A percentile compares a stretch with the other conserved stretches of the same genome.
Evolutionary conservation across 176 grass and related monocot genomes (phyloP).

Genomic region (Cenchrus purpureus): DNA sequence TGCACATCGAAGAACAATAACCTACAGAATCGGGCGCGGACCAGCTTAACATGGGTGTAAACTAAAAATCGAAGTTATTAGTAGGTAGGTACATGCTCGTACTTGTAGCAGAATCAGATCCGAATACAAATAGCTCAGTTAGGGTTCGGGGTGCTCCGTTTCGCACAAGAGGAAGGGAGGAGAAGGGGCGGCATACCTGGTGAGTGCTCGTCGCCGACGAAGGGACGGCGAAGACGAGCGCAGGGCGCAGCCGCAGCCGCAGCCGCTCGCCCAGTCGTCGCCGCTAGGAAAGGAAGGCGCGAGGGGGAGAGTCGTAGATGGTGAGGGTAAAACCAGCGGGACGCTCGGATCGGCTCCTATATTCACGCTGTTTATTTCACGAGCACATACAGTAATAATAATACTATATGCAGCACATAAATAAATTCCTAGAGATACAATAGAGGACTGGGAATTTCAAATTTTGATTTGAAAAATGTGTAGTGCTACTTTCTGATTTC

Average conservation of each 20-base stretch:
- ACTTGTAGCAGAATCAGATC: not conserved
- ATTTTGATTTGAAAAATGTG: too few species aligned
- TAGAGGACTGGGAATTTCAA: too few species aligned
- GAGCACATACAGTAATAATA: too few species aligned
- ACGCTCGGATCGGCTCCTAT: too few species aligned
- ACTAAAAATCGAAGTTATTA: not conserved
- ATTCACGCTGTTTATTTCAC: too few species aligned
- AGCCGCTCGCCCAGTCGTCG: not conserved
- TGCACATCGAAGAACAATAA: not conserved
- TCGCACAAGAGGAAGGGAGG: not conserved
- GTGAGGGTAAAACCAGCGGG: too few species aligned
- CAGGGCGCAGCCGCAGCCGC: not conserved
- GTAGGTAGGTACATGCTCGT: too few species aligned
- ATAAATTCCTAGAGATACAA: too few species aligned
- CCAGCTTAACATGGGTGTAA: too few species aligned
- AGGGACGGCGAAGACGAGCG: not conserved
- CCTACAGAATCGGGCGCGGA: not conserved
- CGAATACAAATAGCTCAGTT: not conserved
- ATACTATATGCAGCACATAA: too few species aligned
- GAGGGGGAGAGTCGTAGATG: too few species aligned
- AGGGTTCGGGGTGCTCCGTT: not conserved
- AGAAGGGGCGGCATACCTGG: not conserved
- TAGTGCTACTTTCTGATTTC: too few species aligned
- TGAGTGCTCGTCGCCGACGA: not conserved
- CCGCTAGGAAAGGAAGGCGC: not conserved